Percentiles rank a stretch among this genome's conserved stretches.
These are phyloP conservation scores for Artemisia argyi DNA, from an alignment of 129 eudicot genomes.

Conservation along the genomic window DNA sequence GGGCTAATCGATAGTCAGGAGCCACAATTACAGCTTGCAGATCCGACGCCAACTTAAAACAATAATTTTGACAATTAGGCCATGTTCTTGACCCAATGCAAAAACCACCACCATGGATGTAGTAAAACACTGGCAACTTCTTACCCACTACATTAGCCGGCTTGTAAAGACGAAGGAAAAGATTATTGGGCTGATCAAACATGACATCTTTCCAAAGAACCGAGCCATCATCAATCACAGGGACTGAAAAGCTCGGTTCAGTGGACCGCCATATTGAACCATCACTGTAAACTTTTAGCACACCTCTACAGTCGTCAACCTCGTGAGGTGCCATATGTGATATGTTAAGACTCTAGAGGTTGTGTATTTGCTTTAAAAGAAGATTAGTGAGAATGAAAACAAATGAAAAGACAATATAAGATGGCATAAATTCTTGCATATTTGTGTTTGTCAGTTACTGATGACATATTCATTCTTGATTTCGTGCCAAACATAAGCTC, in stretches of 20 bases:
- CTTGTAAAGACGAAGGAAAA: conserved; percentile 70
- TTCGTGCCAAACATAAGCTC: conserved; percentile 10
- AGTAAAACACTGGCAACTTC: conserved; percentile 71
- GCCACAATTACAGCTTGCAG: conserved; percentile 63
- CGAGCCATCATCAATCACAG: conserved; percentile 71
- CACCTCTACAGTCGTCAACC: conserved; percentile 81
- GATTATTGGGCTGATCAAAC: conserved; percentile 53
- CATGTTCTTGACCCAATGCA: conserved; percentile 83
- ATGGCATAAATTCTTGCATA: conserved; percentile 5
- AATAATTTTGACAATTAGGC: conserved; percentile 86
- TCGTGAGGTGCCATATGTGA: conserved; percentile 21
- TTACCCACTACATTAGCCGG: conserved; percentile 38
- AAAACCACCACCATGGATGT: conserved; percentile 83
- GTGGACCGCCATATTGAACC: conserved; percentile 63
- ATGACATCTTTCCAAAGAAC: conserved; percentile 64
- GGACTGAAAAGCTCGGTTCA: conserved; percentile 60
- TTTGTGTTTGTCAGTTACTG: conserved; percentile 15
- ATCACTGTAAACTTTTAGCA: conserved; percentile 64
- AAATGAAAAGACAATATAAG: conserved; percentile 19
- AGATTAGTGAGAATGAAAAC: conserved; percentile 6
- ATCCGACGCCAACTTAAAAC: conserved; percentile 60
- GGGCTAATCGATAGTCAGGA: conserved; percentile 82
- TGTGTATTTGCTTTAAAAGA: conserved; percentile 14
- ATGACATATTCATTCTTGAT: conserved; percentile 14
- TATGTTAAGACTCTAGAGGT: conserved; percentile 14